These are phyloP conservation scores for Phytophthora capsici DNA, from an alignment of 352 stramenopile species.

Conservation along the genomic window DNA sequence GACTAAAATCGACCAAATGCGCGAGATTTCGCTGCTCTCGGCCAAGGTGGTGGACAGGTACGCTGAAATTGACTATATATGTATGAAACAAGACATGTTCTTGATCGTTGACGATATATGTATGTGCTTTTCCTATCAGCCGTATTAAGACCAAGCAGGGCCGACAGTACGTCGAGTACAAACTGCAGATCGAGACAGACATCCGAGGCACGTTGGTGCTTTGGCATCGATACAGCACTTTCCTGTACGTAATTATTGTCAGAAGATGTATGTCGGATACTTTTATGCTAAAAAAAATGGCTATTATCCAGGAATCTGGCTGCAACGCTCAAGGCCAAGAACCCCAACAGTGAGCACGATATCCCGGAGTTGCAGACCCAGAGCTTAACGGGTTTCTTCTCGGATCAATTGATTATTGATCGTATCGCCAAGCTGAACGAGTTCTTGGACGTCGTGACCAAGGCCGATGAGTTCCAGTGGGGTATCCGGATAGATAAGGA, in stretches of 20 bases:
- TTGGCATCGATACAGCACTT: constrained; percentile 91
- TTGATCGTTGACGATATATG: constrained; percentile 18
- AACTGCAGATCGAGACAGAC: constrained; percentile 88
- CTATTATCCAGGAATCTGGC: constrained; percentile 65
- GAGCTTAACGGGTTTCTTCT: constrained; percentile 84
- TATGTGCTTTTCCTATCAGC: constrained; percentile 32
- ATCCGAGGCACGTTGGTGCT: constrained; percentile 86
- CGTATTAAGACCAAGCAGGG: constrained; percentile 89
- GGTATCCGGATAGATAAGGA: constrained; percentile 92
- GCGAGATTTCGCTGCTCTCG: constrained; percentile 85
- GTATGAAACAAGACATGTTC: constrained; percentile 9
- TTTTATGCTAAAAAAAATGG: not conserved
- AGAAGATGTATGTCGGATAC: constrained; percentile 21
- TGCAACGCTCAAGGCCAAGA: constrained; percentile 83
- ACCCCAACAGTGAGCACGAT: constrained; percentile 71
- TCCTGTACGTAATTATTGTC: constrained; percentile 65
- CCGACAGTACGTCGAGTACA: constrained; percentile 90
- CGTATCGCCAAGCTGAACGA: constrained; percentile 88
- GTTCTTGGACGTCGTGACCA: constrained; percentile 87
- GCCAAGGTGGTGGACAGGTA: constrained; percentile 89
- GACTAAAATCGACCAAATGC: constrained; percentile 90
- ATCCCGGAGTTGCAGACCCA: constrained; percentile 87
- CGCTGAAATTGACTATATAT: not conserved
- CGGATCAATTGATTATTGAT: constrained; percentile 86
- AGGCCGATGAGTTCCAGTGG: constrained; percentile 88